A percentile compares a stretch with the other conserved stretches of the same genome.
These are phyloP conservation scores for Ceratobasidium sp. DNA, from an alignment of 1,284 basidiomycete genomes.

Conservation along the genomic window DNA sequence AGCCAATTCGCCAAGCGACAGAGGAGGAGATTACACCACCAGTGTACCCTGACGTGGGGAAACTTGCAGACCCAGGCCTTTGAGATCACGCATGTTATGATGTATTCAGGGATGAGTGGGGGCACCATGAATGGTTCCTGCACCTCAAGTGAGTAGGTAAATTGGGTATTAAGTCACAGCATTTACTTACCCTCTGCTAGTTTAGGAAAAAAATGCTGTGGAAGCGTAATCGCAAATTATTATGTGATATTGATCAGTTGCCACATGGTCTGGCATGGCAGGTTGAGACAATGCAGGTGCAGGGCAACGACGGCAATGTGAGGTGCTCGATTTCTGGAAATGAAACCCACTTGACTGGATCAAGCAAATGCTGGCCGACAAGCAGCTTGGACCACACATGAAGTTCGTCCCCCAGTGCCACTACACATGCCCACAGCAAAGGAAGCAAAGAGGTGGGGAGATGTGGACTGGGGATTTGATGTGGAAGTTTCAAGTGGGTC, in stretches of 20 bases:
- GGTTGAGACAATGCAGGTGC: neutral
- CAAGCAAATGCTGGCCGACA: neutral
- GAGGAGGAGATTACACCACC: neutral
- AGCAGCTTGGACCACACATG: neutral
- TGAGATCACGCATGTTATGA: conserved; percentile 3
- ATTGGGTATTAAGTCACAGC: neutral
- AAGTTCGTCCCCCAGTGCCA: neutral
- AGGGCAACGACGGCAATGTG: neutral
- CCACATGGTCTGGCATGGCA: neutral
- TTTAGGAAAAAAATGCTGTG: neutral
- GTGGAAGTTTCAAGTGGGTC: conserved; percentile 42
- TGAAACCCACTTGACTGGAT: neutral
- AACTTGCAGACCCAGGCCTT: conserved; percentile 8
- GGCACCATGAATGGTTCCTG: neutral
- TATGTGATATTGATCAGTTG: conserved; percentile 12
- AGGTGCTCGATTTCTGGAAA: conserved; percentile 10
- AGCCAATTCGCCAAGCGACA: neutral
- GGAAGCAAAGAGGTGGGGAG: neutral
- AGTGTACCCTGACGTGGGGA: conserved; percentile 2
- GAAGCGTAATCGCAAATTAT: neutral
- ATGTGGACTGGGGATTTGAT: conserved; percentile 34
- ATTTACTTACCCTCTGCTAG: neutral
- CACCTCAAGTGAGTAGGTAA: neutral
- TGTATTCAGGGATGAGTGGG: neutral
- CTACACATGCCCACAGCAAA: neutral